phyloP scores from a whole-genome alignment of 2,329 filamentous ascomycete species.

The Lecanicillium sp. region DNA sequence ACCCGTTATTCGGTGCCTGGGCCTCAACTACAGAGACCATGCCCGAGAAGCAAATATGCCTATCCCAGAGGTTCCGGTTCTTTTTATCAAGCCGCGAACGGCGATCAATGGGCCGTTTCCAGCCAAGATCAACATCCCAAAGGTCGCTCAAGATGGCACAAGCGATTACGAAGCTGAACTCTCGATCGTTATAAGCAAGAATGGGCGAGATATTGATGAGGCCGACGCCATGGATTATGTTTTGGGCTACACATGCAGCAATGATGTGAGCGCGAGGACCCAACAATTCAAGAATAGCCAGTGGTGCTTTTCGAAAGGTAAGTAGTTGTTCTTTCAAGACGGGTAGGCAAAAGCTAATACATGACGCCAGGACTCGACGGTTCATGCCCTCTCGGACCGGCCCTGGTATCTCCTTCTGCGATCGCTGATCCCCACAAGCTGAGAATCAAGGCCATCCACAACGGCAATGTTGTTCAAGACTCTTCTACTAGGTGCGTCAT shows the following conservation, averaged over 20 bases:
- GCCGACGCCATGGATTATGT: slow-evolving; percentile 29
- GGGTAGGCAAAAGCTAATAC: slow-evolving; percentile 9
- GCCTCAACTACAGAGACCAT: slow-evolving; percentile 36
- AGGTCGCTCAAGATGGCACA: slow-evolving; percentile 24
- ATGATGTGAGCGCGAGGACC: slow-evolving; percentile 30
- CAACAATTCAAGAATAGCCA: slow-evolving; percentile 30
- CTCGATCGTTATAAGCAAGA: slow-evolving; percentile 27
- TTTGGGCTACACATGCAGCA: slow-evolving; percentile 29
- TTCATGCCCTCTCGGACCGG: slow-evolving; percentile 39
- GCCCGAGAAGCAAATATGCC: slow-evolving; percentile 28
- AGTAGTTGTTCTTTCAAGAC: not conserved
- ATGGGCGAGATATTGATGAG: slow-evolving; percentile 32
- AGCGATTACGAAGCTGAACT: slow-evolving; percentile 34
- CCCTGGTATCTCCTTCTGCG: slow-evolving; percentile 20
- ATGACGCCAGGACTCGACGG: slow-evolving; percentile 31
- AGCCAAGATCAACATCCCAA: slow-evolving; percentile 20
- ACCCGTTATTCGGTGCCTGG: slow-evolving; percentile 34
- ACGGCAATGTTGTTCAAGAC: slow-evolving; percentile 28
- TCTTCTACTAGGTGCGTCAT: slow-evolving; percentile 19
- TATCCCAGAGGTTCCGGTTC: slow-evolving; percentile 24
- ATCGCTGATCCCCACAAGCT: slow-evolving; percentile 25
- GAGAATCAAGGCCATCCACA: slow-evolving; percentile 24
- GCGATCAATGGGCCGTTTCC: slow-evolving; percentile 24
- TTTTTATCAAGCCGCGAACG: slow-evolving; percentile 31
- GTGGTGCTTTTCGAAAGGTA: slow-evolving; percentile 36